These are phyloP conservation scores for Shiraia bambusicola DNA, from an alignment of 2,329 filamentous ascomycete genomes.

Conservation along the genomic window DNA sequence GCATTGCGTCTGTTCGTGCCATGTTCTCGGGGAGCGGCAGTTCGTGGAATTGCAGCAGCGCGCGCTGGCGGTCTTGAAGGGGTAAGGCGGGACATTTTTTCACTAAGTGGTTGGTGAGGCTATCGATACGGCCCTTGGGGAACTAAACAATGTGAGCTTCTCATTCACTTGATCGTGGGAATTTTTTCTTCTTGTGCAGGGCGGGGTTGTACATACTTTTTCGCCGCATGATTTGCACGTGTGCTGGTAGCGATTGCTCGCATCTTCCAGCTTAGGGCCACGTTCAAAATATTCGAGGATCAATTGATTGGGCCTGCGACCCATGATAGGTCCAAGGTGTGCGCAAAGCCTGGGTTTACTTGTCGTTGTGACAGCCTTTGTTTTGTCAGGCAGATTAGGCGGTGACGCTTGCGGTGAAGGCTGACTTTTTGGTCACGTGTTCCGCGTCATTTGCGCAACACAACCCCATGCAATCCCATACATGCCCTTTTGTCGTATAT, in stretches of 20 bases:
- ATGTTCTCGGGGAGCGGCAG: slow-evolving; percentile 53
- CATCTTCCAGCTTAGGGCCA: slow-evolving; percentile 81
- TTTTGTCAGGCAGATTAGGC: slow-evolving; percentile 11
- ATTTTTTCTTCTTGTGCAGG: slow-evolving; percentile 16
- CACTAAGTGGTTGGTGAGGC: slow-evolving; percentile 75
- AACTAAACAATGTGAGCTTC: slow-evolving; percentile 54
- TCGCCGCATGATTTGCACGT: slow-evolving; percentile 87
- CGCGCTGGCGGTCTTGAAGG: slow-evolving; percentile 72
- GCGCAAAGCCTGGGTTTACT: neutral
- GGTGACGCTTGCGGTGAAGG: slow-evolving; percentile 9
- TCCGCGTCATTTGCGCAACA: no score
- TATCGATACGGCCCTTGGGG: slow-evolving; percentile 85
- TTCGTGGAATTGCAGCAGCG: slow-evolving; percentile 71
- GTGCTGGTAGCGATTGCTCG: slow-evolving; percentile 88
- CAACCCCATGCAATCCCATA: no score
- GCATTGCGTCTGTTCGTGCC: slow-evolving; percentile 21
- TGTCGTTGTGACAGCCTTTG: slow-evolving; percentile 5
- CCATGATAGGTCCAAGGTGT: slow-evolving; percentile 58
- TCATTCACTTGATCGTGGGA: slow-evolving; percentile 6
- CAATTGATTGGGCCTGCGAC: slow-evolving; percentile 78
- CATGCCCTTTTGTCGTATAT: no score
- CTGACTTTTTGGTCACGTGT: neutral
- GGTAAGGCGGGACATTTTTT: slow-evolving; percentile 84
- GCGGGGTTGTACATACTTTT: slow-evolving; percentile 49
- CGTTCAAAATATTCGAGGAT: slow-evolving; percentile 88